These are phyloP conservation scores for Solanum sitiens DNA, from an alignment of 257 asterid species.

Conservation along the genomic window DNA sequence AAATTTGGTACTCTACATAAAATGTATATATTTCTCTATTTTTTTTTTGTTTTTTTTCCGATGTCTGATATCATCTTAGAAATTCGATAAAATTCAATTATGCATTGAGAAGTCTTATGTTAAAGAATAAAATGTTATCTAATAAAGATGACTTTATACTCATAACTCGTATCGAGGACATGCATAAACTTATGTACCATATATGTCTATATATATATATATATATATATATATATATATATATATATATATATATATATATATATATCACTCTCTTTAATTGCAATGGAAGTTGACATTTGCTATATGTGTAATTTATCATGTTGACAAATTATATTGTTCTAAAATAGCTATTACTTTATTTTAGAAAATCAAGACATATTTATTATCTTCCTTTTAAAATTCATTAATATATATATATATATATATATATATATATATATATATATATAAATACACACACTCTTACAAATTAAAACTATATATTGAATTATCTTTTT, in stretches of 20 bases:
- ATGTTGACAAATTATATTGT: not conserved
- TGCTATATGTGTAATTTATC: not conserved
- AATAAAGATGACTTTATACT: not conserved
- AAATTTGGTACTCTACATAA: not conserved
- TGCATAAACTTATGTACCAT: not conserved
- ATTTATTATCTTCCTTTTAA: not conserved
- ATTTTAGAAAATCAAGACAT: not conserved
- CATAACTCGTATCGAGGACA: not conserved
- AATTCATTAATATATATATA: not conserved
- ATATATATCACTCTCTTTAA: not conserved
- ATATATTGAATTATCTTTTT: not conserved
- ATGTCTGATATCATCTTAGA: not conserved
- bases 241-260: not conserved
- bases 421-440: no score
- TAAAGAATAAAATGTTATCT: not conserved
- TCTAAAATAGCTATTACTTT: not conserved
- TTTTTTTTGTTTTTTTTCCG: not conserved
- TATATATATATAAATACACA: no score
- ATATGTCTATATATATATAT: not conserved
- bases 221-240: not conserved
- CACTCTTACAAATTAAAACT: not conserved
- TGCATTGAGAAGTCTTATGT: rapidly evolving
- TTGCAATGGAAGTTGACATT: not conserved
- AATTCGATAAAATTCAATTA: rapidly evolving
- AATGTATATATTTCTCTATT: not conserved